Evolutionary conservation across 306 rosid genomes (phyloP).

Genomic region (Acacia acuminata): DNA sequence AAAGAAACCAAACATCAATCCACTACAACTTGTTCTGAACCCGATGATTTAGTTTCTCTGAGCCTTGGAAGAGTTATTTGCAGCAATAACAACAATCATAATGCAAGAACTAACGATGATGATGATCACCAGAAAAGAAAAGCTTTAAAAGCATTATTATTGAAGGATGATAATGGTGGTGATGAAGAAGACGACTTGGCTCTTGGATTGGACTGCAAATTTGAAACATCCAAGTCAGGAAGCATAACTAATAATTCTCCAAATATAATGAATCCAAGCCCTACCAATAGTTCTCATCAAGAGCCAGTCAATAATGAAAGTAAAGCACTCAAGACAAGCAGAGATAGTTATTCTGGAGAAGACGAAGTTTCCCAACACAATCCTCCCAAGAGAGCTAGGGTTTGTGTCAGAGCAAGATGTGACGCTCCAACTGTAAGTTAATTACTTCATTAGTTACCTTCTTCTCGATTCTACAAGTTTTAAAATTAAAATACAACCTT

Average conservation of each 20-base stretch:
- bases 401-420: constrained; percentile 72
- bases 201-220: constrained; percentile 60
- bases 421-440: constrained; percentile 70
- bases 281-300: constrained; percentile 42
- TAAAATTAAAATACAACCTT: too few relatives aligned
- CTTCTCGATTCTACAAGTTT: not conserved
- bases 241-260: constrained; percentile 17
- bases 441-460: not conserved
- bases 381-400: constrained; percentile 70
- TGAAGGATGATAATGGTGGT: constrained; percentile 8
- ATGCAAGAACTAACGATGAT: constrained; percentile 7
- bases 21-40: constrained; percentile 1
- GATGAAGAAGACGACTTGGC: constrained; percentile 40
- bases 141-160: constrained; percentile 6
- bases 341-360: constrained; percentile 37
- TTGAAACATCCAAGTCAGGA: constrained; percentile 48
- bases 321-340: constrained; percentile 40
- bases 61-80: constrained; percentile 60
- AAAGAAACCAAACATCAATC: constrained; percentile 41
- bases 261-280: constrained; percentile 27
- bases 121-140: constrained; percentile 32
- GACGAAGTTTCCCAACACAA: constrained; percentile 61
- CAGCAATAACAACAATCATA: not conserved
- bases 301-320: constrained; percentile 11
- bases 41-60: constrained; percentile 66